phyloP scores from a whole-genome alignment of 2,329 filamentous ascomycete genomes.

The Helicocarpus griseus region DNA sequence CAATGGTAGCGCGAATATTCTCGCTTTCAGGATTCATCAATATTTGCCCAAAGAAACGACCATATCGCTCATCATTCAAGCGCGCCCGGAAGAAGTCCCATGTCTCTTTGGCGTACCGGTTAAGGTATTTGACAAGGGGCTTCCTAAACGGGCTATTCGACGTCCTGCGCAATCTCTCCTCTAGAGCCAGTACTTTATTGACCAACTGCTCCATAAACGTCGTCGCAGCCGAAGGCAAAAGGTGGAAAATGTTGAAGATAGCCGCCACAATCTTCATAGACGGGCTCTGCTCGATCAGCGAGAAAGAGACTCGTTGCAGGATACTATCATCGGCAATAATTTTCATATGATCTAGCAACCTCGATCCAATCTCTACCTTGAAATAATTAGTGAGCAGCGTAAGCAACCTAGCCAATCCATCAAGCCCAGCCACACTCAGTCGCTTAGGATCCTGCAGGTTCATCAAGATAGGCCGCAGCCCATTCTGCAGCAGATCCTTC shows the following conservation, averaged over 20 bases:
- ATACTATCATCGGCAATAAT: slow-evolving; percentile 71
- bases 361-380: slow-evolving; percentile 92
- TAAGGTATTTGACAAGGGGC: slow-evolving; percentile 86
- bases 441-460: slow-evolving; percentile 91
- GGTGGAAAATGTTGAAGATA: slow-evolving; percentile 92
- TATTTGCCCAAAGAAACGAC: slow-evolving; percentile 82
- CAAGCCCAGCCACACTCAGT: slow-evolving; percentile 76
- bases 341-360: slow-evolving; percentile 89
- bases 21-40: slow-evolving; percentile 65
- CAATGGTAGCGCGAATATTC: slow-evolving; percentile 63
- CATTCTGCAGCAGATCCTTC: slow-evolving; percentile 89
- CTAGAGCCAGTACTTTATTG: slow-evolving; percentile 79
- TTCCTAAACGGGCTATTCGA: slow-evolving; percentile 84
- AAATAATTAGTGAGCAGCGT: slow-evolving; percentile 96
- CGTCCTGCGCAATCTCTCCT: slow-evolving; percentile 74
- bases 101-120: slow-evolving; percentile 81
- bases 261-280: slow-evolving; percentile 92
- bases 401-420: slow-evolving; percentile 80
- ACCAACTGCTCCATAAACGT: slow-evolving; percentile 86
- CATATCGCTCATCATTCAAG: slow-evolving; percentile 76
- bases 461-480: slow-evolving; percentile 86
- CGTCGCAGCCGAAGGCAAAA: slow-evolving; percentile 83
- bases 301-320: slow-evolving; percentile 87
- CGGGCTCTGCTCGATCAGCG: slow-evolving; percentile 81
- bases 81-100: slow-evolving; percentile 71